These are phyloP conservation scores for Crucibulum laeve DNA, from an alignment of 768 basidiomycete species.

Conservation along the genomic window DNA sequence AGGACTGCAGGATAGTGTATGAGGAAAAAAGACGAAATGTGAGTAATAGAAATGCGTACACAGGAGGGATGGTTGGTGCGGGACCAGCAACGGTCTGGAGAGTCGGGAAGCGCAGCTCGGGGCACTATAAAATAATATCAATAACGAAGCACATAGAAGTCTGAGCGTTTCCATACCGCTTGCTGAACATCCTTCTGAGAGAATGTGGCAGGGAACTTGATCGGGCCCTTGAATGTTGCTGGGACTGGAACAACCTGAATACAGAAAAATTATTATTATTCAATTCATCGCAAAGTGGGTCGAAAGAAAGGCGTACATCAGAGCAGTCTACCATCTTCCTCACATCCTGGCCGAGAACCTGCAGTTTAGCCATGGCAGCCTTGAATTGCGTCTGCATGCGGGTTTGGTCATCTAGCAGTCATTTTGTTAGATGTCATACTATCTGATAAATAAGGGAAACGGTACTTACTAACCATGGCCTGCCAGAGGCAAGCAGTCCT, in stretches of 20 bases:
- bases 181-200: no score
- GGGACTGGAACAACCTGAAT: no score
- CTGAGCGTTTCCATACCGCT: no score
- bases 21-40: no score
- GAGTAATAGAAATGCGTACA: no score
- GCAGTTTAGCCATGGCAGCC: not conserved
- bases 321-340: not conserved
- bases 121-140: no score
- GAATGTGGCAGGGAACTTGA: not conserved
- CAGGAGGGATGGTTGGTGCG: no score
- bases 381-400: not conserved
- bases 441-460: not conserved
- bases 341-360: not conserved
- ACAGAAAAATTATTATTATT: not conserved
- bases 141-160: no score
- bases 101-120: no score
- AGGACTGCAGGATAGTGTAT: no score
- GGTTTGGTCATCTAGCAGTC: not conserved
- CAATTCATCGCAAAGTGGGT: not conserved
- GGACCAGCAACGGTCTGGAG: no score
- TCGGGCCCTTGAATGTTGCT: no score
- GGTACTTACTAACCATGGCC: slow-evolving; percentile 8
- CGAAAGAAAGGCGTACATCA: not conserved
- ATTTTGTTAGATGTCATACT: not conserved
- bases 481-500: slow-evolving; percentile 21